A percentile compares a stretch with the other conserved stretches of the same genome.
These are phyloP conservation scores for Westerdykella aurantiaca DNA, from an alignment of 2,329 filamentous ascomycete genomes.

Conservation along the genomic window DNA sequence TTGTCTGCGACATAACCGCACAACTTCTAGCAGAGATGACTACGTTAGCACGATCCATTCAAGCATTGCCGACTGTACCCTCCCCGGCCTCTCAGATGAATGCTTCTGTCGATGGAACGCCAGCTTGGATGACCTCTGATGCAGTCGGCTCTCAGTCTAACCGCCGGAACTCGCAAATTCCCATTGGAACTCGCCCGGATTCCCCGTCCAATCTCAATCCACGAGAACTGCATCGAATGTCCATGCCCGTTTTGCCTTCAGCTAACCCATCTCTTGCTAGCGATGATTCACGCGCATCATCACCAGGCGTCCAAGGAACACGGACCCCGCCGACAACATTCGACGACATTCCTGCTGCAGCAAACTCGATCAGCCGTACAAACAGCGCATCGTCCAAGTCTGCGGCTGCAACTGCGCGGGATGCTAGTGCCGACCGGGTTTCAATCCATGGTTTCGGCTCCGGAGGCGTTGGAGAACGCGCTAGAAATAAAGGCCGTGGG, in stretches of 20 bases:
- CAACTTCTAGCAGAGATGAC: conserved; percentile 45
- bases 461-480: conserved; percentile 64
- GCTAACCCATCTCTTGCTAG: conserved; percentile 14
- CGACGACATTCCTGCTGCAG: conserved; percentile 34
- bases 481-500: conserved; percentile 73
- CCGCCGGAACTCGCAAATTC: conserved; percentile 30
- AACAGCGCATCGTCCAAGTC: conserved; percentile 21
- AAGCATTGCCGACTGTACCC: conserved; percentile 60
- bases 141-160: conserved; percentile 15
- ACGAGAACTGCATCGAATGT: conserved; percentile 65
- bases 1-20: conserved; percentile 43
- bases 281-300: conserved; percentile 25
- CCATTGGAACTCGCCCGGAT: conserved; percentile 21
- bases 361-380: conserved; percentile 40
- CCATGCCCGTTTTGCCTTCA: conserved; percentile 62
- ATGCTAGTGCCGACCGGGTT: conserved; percentile 55
- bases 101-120: conserved; percentile 20
- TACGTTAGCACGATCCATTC: conserved; percentile 44
- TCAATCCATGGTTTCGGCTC: conserved; percentile 60
- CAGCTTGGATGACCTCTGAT: conserved; percentile 28
- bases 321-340: conserved; percentile 47
- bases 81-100: conserved; percentile 28
- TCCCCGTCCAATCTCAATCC: conserved; percentile 43
- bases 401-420: conserved; percentile 52
- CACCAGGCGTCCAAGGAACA: conserved; percentile 22